Conservation (phyloP, 176 grass and related monocot genomes). For the Ananas comosus region DNA sequence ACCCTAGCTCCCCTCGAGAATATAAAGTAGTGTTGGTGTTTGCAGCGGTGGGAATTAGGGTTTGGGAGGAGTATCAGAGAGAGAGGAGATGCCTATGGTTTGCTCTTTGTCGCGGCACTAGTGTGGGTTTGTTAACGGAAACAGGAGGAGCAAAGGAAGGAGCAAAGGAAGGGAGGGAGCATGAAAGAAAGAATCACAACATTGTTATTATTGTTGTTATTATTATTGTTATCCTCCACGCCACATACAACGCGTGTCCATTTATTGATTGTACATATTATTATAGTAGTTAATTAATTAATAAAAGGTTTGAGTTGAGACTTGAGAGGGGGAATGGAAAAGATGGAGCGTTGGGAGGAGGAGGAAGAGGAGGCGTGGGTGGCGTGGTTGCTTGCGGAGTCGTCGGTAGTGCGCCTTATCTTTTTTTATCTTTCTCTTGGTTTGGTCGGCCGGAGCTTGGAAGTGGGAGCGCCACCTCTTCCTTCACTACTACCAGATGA, state of each 20-base stretch:
- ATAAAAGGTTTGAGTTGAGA: no score
- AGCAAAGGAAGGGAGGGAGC: neutral
- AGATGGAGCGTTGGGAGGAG: no score
- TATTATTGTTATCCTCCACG: no score
- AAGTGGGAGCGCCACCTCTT: no score
- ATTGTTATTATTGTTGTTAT: no score
- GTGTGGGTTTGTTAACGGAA: no score
- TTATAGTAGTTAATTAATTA: no score
- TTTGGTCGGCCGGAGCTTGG: neutral
- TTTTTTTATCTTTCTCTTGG: neutral
- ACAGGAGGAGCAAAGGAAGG: neutral
- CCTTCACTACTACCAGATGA: no score
- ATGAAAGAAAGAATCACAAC: neutral
- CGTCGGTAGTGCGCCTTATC: constrained; percentile 19
- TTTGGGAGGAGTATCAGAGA: neutral
- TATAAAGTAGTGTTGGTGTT: neutral
- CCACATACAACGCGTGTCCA: no score
- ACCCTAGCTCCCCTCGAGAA: neutral
- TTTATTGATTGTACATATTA: no score
- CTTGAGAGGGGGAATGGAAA: no score
- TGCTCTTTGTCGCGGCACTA: constrained; percentile 10
- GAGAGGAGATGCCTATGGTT: constrained; percentile 1
- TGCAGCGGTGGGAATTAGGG: neutral
- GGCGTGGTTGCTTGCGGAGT: neutral
- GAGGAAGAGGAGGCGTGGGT: neutral